Conservation (phyloP, 805 yeast species). For the Sungouiozyma intestinalis region DNA sequence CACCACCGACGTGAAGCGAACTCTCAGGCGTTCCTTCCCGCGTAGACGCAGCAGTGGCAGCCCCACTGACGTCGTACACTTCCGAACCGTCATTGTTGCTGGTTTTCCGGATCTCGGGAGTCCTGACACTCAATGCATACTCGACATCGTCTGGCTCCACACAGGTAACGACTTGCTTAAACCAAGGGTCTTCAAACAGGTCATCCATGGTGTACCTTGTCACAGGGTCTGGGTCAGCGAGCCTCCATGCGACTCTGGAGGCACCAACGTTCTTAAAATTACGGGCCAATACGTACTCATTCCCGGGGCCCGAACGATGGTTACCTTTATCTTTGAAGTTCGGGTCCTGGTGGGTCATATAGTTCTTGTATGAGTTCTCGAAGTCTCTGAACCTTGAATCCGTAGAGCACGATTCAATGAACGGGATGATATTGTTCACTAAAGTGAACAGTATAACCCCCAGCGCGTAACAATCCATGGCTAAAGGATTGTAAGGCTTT, state of each 20-base stretch:
- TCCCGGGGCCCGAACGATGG: constrained; percentile 52
- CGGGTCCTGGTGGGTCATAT: constrained; percentile 33
- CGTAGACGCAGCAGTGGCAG: not conserved
- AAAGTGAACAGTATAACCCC: constrained; percentile 60
- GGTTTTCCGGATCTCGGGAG: constrained; percentile 20
- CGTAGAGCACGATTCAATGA: constrained; percentile 37
- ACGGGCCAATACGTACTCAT: constrained; percentile 60
- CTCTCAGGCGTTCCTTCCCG: not conserved
- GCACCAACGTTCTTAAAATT: constrained; percentile 50
- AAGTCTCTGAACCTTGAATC: constrained; percentile 50
- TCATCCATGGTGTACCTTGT: constrained; percentile 46
- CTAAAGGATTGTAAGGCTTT: constrained; percentile 48
- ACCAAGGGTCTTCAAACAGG: constrained; percentile 57
- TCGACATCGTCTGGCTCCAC: constrained; percentile 17
- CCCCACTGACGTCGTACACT: not conserved
- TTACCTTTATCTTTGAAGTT: constrained; percentile 37
- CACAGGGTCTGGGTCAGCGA: constrained; percentile 51
- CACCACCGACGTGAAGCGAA: not conserved
- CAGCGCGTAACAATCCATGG: constrained; percentile 64
- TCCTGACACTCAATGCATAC: constrained; percentile 5
- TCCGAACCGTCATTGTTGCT: constrained; percentile 7
- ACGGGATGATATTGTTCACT: constrained; percentile 51
- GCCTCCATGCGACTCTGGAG: constrained; percentile 63
- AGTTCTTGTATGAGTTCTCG: constrained; percentile 37
- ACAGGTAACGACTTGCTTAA: constrained; percentile 49